phyloP scores from a whole-genome alignment of 2,329 filamentous ascomycete genomes.

The Exophiala sp. region DNA sequence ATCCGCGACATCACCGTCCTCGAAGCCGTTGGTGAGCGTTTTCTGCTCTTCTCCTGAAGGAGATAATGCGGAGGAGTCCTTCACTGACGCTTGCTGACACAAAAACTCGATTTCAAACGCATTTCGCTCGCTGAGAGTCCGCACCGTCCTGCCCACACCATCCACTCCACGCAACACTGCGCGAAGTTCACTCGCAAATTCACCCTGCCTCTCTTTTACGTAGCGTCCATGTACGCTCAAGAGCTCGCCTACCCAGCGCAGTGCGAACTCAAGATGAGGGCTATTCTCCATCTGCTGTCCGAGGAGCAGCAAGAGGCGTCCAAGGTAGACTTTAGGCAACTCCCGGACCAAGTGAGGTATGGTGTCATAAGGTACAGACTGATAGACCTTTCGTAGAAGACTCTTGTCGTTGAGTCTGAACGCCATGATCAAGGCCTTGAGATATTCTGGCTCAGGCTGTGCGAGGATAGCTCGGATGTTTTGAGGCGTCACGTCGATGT shows the following conservation, averaged over 20 bases:
- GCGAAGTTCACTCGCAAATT: constrained; percentile 79
- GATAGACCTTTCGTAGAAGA: constrained; percentile 80
- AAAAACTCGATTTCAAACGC: constrained; percentile 30
- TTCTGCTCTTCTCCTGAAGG: not conserved
- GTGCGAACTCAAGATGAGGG: constrained; percentile 90
- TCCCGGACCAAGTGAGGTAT: constrained; percentile 74
- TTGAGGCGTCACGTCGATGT: constrained; percentile 86
- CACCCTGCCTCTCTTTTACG: constrained; percentile 74
- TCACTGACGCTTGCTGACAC: constrained; percentile 17
- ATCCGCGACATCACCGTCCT: constrained; percentile 8
- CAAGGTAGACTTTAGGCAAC: constrained; percentile 80
- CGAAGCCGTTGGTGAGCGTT: constrained; percentile 1
- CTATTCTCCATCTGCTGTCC: constrained; percentile 83
- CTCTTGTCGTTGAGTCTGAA: constrained; percentile 88
- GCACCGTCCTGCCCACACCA: constrained; percentile 52
- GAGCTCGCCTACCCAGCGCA: constrained; percentile 82
- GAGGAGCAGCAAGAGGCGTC: constrained; percentile 79
- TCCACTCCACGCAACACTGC: constrained; percentile 76
- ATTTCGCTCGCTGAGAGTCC: constrained; percentile 33
- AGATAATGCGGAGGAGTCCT: not conserved
- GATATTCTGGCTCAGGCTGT: constrained; percentile 70
- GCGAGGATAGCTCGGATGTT: constrained; percentile 76
- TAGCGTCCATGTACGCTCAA: constrained; percentile 80
- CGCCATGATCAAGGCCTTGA: constrained; percentile 93
- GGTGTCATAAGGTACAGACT: constrained; percentile 70